These are phyloP conservation scores for Carnegiea gigantea DNA, from an alignment of 179 eudicot species.

Conservation along the genomic window DNA sequence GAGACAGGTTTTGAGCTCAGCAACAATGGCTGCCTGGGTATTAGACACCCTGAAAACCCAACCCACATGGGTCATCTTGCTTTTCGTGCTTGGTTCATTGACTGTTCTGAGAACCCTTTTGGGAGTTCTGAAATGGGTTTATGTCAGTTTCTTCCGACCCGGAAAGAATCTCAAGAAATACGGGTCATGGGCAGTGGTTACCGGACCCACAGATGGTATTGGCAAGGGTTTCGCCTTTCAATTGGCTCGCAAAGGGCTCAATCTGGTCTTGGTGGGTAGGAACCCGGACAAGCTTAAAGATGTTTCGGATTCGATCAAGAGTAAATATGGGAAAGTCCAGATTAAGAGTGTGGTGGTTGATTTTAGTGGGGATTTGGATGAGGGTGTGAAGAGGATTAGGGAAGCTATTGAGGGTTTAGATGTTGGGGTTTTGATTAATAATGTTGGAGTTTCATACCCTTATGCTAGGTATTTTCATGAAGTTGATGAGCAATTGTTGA, in stretches of 20 bases:
- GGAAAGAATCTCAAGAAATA: slow-evolving; percentile 77
- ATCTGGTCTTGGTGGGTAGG: slow-evolving; percentile 71
- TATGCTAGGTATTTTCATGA: slow-evolving; percentile 88
- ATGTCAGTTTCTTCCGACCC: slow-evolving; percentile 68
- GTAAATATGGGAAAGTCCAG: slow-evolving; percentile 44
- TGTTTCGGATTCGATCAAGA: slow-evolving; percentile 53
- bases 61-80: slow-evolving; percentile 34
- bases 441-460: slow-evolving; percentile 90
- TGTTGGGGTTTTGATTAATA: slow-evolving; percentile 80
- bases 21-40: slow-evolving; percentile 30
- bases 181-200: slow-evolving; percentile 90
- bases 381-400: slow-evolving; percentile 54
- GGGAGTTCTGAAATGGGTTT: slow-evolving; percentile 61
- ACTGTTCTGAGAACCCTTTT: slow-evolving; percentile 35
- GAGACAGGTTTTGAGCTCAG: background rate
- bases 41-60: slow-evolving; percentile 28
- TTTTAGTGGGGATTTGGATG: slow-evolving; percentile 72
- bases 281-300: slow-evolving; percentile 75
- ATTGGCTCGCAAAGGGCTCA: slow-evolving; percentile 71
- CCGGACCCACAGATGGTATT: slow-evolving; percentile 94
- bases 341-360: slow-evolving; percentile 80
- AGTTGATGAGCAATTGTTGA: slow-evolving; percentile 65
- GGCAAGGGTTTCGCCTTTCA: slow-evolving; percentile 86
- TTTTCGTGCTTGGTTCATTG: slow-evolving; percentile 34
- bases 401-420: slow-evolving; percentile 70